Base-by-base conservation (phyloP, 2,329 filamentous ascomycete genomes). In the Emmonsiellopsis sp. region DNA sequence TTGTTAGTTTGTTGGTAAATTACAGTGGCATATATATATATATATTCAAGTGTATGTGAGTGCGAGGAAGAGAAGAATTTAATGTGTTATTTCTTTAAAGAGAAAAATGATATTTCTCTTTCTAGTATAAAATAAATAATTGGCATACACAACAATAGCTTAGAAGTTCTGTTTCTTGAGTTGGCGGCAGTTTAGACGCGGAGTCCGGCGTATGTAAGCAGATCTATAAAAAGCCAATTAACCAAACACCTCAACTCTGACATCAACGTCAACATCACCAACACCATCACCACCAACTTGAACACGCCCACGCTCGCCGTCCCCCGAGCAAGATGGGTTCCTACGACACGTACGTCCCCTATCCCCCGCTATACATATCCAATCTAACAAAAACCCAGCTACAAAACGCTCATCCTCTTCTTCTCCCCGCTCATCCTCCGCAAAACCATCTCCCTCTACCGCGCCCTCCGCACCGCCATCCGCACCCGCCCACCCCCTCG, bases 331-430 rank as follows among this genome's bases (percentile, higher is more conserved):
- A 51, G 13, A 59, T 59, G 58, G 43, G 51, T 26, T 51, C 49
- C 44, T 59, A 55, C 49, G 58, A 58, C 47, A 58, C 51, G 58
- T 59, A 58, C 37, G 57, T 50, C 35, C 35, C 31, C 43, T 20
- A 11, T 11, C 7, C 5, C 13, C 15, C 11, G 7, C 9, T 9
- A 42, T 10, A 2, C n/a, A n/a, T 5, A 10, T 10, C 13, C n/a
- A 49, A 40, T 34, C 13, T 41, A 38, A 43, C 9, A 37, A 16
- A 6, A 2, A 43, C 7, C 9, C 9, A 75, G 72, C 53, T 60
- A 72, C 63, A 72, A 73, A 58, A 70, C 69, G 16, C 62, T 75
- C 56, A 57, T 69, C 51, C 66, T 75, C 56, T 73, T 74, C 61
- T 68, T 74, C 52, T 72, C 64, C 9, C 72, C 72, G 7, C 61